phyloP scores from a whole-genome alignment of 192 early-diverging fungal species.

The Coemansia sp. region DNA sequence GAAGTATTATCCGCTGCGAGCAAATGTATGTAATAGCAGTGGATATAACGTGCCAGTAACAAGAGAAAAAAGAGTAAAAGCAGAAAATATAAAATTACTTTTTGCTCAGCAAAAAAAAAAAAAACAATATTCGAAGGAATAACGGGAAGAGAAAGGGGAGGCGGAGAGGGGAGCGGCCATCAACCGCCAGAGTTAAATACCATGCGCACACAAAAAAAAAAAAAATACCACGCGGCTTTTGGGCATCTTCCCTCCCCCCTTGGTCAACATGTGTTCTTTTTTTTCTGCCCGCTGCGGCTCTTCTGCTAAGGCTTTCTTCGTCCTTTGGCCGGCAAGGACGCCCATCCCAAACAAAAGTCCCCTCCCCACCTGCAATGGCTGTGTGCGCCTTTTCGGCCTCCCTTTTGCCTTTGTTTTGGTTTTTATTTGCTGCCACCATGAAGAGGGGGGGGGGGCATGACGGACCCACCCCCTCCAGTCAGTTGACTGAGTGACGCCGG shows the following conservation, averaged over 20 bases:
- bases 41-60: conserved; percentile 30
- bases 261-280: not conserved
- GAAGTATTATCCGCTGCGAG: conserved; percentile 14
- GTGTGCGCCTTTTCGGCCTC: conserved; percentile 5
- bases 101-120: conserved; percentile 42
- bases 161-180: conserved; percentile 10
- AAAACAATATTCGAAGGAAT: conserved; percentile 14
- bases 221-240: conserved; percentile 6
- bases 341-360: conserved; percentile 21
- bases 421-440: not conserved
- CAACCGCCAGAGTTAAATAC: conserved; percentile 30
- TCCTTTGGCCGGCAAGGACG: conserved; percentile 13
- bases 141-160: conserved; percentile 16
- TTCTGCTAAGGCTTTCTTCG: too few species aligned
- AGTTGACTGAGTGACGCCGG: conserved; percentile 13
- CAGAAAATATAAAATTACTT: conserved; percentile 44
- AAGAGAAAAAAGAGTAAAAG: conserved; percentile 13
- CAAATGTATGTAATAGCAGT: conserved; percentile 18
- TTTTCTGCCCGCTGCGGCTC: not conserved
- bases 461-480: conserved; percentile 9
- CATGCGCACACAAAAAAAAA: not conserved
- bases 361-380: conserved; percentile 15
- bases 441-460: not conserved
- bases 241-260: not conserved
- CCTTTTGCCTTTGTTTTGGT: conserved; percentile 11